These are phyloP conservation scores for Cyclotella kingstonii DNA, from an alignment of 108 stramenopile species.

Conservation along the genomic window DNA sequence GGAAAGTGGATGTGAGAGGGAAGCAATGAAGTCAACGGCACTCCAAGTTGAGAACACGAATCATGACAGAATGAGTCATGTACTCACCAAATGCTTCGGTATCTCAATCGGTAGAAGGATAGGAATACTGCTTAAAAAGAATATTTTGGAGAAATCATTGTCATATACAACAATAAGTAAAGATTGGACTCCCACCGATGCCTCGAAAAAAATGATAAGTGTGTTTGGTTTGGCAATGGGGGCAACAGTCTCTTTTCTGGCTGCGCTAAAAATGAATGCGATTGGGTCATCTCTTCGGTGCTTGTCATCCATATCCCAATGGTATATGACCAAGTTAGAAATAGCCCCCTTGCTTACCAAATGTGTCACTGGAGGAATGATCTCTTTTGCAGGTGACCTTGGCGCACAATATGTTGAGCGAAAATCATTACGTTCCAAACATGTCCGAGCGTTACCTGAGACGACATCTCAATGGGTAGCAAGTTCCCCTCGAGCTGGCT, in stretches of 20 bases:
- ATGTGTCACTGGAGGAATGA: slow-evolving; percentile 51
- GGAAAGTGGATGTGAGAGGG: too few relatives aligned
- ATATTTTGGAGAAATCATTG: too few relatives aligned
- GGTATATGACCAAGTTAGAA: slow-evolving; percentile 49
- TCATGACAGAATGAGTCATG: too few relatives aligned
- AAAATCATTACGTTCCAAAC: neutral
- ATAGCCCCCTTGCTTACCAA: slow-evolving; percentile 57
- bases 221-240: slow-evolving; percentile 13
- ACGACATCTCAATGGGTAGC: neutral
- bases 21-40: too few relatives aligned
- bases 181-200: too few relatives aligned
- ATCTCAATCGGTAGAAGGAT: too few relatives aligned
- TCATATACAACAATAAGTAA: too few relatives aligned
- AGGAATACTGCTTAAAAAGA: too few relatives aligned
- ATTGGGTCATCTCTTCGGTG: neutral
- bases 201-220: too few relatives aligned
- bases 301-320: neutral
- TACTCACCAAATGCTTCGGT: too few relatives aligned
- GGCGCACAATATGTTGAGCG: slow-evolving; percentile 57
- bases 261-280: slow-evolving; percentile 1
- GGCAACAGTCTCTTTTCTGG: neutral
- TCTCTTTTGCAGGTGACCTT: slow-evolving; percentile 55
- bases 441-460: neutral
- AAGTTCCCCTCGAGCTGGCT: slow-evolving; percentile 1
- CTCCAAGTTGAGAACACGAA: too few relatives aligned